These are phyloP conservation scores for Dothiorella sarmentorum DNA, from an alignment of 2,329 filamentous ascomycete genomes.

Conservation along the genomic window DNA sequence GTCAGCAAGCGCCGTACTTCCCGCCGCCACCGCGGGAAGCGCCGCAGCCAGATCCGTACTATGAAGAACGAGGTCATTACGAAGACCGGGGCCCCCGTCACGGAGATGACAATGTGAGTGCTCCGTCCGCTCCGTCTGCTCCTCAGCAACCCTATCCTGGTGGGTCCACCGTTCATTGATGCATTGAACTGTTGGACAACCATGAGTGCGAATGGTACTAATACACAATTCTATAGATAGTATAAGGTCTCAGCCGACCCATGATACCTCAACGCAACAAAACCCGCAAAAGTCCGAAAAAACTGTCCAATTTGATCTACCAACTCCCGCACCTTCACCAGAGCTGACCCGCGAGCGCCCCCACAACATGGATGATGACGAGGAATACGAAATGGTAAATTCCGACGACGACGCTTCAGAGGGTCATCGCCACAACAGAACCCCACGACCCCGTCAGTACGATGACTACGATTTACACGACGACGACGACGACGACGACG, in stretches of 20 bases:
- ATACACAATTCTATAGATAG: slow-evolving; percentile 21
- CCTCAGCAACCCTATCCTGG: slow-evolving; percentile 33
- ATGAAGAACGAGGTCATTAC: slow-evolving; percentile 31
- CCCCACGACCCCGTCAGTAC: slow-evolving; percentile 28
- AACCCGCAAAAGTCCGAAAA: slow-evolving; percentile 27
- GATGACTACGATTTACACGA: slow-evolving; percentile 30
- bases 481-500: slow-evolving; percentile 29
- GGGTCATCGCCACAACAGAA: slow-evolving; percentile 17
- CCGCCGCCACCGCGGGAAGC: slow-evolving; percentile 28
- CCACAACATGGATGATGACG: slow-evolving; percentile 9
- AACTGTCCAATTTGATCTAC: slow-evolving; percentile 39
- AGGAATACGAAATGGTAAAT: slow-evolving; percentile 7
- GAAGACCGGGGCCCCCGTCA: slow-evolving; percentile 33
- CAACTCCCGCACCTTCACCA: slow-evolving; percentile 21
- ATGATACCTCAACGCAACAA: slow-evolving; percentile 21
- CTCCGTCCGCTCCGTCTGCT: slow-evolving; percentile 35
- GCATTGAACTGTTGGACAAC: slow-evolving; percentile 14
- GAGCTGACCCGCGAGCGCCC: background rate
- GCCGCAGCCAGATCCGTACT: slow-evolving; percentile 29
- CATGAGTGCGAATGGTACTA: slow-evolving; percentile 23
- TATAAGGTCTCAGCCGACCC: slow-evolving; percentile 22
- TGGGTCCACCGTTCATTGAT: slow-evolving; percentile 31
- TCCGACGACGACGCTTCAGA: slow-evolving; percentile 14
- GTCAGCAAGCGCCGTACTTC: slow-evolving; percentile 28
- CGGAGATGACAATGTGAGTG: slow-evolving; percentile 51